A percentile compares a stretch with the other conserved stretches of the same genome.
Conservation (phyloP, 164 flowering plant species). For the Kalanchoe fedtschenkoi region DNA sequence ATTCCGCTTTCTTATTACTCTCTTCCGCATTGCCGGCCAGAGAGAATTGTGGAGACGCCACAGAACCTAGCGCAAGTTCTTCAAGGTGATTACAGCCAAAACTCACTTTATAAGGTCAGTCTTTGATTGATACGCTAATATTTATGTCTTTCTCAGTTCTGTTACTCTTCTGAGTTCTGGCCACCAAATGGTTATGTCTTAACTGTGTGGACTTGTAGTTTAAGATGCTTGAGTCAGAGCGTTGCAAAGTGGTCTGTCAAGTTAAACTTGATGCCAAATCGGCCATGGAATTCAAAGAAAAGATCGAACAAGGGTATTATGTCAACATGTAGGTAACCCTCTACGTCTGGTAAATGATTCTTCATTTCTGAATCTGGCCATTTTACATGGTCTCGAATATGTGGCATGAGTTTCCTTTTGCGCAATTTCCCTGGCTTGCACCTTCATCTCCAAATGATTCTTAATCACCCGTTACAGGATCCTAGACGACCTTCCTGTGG, state of each 20-base stretch:
- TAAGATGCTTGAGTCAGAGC: constrained; percentile 61
- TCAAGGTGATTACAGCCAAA: not conserved
- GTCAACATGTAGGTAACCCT: constrained; percentile 59
- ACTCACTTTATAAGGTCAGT: not conserved
- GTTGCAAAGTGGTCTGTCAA: constrained; percentile 52
- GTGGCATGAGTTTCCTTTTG: too few relatives aligned
- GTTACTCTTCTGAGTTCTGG: too few relatives aligned
- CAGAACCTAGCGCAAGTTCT: not conserved
- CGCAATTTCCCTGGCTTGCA: too few relatives aligned
- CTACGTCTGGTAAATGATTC: not conserved
- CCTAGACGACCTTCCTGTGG: not conserved
- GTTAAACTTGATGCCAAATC: constrained; percentile 45
- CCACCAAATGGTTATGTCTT: not conserved
- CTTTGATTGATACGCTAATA: not conserved
- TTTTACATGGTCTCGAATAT: too few relatives aligned
- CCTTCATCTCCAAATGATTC: not conserved
- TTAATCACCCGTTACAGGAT: not conserved
- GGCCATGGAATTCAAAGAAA: constrained; percentile 67
- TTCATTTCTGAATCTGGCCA: too few relatives aligned
- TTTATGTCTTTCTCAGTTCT: not conserved
- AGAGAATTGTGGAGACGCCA: not conserved
- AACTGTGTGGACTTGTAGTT: constrained; percentile 37
- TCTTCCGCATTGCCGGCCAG: not conserved
- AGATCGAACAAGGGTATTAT: constrained; percentile 74
- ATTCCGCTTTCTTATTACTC: not conserved